These are phyloP conservation scores for Jaltomata sinuosa DNA, from an alignment of 257 asterid genomes.

Conservation along the genomic window DNA sequence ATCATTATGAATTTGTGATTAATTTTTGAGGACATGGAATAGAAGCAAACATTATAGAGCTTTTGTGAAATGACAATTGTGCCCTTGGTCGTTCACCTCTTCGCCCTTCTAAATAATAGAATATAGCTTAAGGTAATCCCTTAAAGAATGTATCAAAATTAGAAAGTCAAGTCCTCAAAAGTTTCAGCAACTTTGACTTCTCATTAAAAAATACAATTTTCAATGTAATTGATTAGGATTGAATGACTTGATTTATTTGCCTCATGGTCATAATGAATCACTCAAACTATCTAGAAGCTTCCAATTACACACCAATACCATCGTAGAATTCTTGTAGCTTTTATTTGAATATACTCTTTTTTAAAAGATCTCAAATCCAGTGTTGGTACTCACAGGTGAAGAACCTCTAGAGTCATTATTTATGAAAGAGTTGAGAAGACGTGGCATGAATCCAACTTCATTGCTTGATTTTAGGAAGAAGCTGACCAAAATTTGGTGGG, in stretches of 20 bases:
- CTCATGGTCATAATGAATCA: background rate
- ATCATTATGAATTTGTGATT: no score
- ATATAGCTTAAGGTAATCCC: no score
- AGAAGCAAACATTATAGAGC: no score
- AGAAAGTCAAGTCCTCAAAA: background rate
- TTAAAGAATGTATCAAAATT: background rate
- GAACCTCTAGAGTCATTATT: conserved; percentile 93
- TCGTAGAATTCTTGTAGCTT: background rate
- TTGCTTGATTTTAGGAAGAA: conserved; percentile 24
- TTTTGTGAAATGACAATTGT: no score
- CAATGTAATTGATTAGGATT: background rate
- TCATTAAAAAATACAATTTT: background rate
- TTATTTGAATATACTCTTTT: background rate
- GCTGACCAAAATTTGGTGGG: no score
- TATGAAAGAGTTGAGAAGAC: conserved; percentile 73
- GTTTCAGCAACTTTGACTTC: background rate
- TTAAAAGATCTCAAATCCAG: background rate
- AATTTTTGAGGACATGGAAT: no score
- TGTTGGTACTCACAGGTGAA: conserved; percentile 49
- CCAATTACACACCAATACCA: background rate
- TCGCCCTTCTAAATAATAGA: no score
- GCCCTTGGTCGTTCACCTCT: no score
- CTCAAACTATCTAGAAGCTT: background rate
- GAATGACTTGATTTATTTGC: background rate
- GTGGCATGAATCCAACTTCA: conserved; percentile 85